A percentile compares a stretch with the other conserved stretches of the same genome.
Conservation (phyloP, 352 stramenopile species). For the Pythium guiyangense region DNA sequence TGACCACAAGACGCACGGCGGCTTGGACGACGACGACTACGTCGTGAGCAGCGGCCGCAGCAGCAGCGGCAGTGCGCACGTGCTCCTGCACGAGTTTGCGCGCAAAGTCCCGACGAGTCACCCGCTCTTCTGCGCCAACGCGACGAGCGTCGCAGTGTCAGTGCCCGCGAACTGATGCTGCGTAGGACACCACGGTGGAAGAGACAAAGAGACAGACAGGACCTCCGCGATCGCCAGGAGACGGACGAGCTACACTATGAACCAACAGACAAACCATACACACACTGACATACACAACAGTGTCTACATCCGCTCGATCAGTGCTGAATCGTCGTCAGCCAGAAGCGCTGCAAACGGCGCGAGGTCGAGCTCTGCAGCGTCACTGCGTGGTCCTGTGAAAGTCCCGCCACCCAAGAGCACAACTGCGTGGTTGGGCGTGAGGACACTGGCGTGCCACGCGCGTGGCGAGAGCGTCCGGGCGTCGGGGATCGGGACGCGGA, state of each 20-base stretch:
- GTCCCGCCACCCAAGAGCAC: conserved; percentile 61
- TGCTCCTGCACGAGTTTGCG: conserved; percentile 44
- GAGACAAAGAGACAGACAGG: too few species aligned
- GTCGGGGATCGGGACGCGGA: conserved; percentile 32
- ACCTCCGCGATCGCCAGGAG: too few species aligned
- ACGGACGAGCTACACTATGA: too few species aligned
- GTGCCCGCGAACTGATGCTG: conserved; percentile 9
- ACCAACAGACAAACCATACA: too few species aligned
- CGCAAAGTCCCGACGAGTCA: conserved; percentile 28
- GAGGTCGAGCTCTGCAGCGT: conserved; percentile 48
- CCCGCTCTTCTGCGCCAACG: conserved; percentile 9
- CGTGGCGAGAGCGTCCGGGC: conserved; percentile 28
- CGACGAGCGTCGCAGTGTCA: background rate
- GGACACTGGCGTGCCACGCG: conserved; percentile 65
- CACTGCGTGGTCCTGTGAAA: conserved; percentile 47
- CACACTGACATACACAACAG: background rate
- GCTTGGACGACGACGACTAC: conserved; percentile 50
- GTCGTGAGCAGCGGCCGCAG: too few species aligned
- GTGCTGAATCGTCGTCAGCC: too few species aligned
- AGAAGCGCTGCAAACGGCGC: conserved; percentile 22
- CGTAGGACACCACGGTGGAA: background rate
- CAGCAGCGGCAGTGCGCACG: conserved; percentile 24
- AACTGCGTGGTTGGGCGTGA: conserved; percentile 25
- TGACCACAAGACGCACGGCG: conserved; percentile 35
- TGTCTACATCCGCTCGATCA: background rate